Conservation (phyloP, 2,329 filamentous ascomycete genomes). For the Bipolaris oryzae region DNA sequence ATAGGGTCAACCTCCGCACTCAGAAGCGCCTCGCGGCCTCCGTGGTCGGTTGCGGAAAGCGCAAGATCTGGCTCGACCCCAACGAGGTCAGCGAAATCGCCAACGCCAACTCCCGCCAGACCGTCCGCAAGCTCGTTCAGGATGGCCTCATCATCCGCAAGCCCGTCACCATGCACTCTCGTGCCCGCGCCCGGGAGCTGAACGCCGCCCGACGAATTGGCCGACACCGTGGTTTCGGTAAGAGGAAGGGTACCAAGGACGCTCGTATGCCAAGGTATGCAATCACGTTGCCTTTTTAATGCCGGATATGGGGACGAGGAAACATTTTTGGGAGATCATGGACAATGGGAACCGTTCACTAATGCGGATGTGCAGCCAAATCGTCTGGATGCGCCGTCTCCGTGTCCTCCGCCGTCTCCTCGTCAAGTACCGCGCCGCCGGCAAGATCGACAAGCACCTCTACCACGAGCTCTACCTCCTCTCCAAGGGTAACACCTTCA, state of each 20-base stretch:
- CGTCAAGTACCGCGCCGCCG: constrained; percentile 99
- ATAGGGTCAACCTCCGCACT: constrained; percentile 98
- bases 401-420: constrained; percentile 98
- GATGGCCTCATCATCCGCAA: constrained; percentile 99
- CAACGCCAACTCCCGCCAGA: constrained; percentile 99
- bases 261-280: constrained; percentile 97
- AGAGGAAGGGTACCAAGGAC: constrained; percentile 99
- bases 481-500: constrained; percentile 99
- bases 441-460: constrained; percentile 99
- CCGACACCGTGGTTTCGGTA: constrained; percentile 98
- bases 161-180: constrained; percentile 99
- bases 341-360: constrained; percentile 33
- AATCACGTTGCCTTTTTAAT: constrained; percentile 25
- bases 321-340: constrained; percentile 10
- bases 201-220: constrained; percentile 93
- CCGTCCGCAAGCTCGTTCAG: constrained; percentile 98
- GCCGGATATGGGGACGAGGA: constrained; percentile 9
- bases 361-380: constrained; percentile 68
- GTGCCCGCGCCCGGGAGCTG: constrained; percentile 92
- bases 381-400: constrained; percentile 99
- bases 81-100: constrained; percentile 99
- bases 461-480: constrained; percentile 99
- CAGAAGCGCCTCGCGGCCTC: constrained; percentile 99
- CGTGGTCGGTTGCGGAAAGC: constrained; percentile 98
- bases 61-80: constrained; percentile 99